Evolutionary conservation across 164 flowering plant species (phyloP).

Genomic region (Nymphaea colorata): DNA sequence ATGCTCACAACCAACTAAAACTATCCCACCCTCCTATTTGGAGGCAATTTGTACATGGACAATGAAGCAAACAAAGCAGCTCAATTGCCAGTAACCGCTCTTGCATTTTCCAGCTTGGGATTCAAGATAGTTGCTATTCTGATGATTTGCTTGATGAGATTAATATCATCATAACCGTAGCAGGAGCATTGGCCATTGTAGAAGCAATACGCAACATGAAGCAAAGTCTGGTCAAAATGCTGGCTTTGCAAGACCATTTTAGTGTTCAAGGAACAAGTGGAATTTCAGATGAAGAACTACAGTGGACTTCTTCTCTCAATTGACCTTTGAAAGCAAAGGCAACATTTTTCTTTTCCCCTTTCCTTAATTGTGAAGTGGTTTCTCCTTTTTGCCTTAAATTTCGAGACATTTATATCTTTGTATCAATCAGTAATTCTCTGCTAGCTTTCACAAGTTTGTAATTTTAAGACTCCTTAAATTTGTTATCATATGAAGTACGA

Average conservation of each 20-base stretch:
- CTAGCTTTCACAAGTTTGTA: no score
- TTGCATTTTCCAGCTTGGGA: slow-evolving; percentile 51
- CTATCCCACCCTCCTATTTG: slow-evolving; percentile 50
- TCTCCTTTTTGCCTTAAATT: no score
- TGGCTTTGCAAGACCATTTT: slow-evolving; percentile 81
- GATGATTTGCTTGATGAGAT: slow-evolving; percentile 82
- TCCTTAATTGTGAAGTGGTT: no score
- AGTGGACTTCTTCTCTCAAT: slow-evolving; percentile 17
- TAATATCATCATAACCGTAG: slow-evolving; percentile 78
- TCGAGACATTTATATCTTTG: no score
- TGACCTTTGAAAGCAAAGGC: no score
- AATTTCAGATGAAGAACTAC: slow-evolving; percentile 18
- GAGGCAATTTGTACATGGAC: slow-evolving; percentile 83
- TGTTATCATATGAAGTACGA: no score
- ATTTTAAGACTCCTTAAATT: no score
- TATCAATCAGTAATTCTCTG: no score
- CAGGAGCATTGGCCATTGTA: slow-evolving; percentile 74
- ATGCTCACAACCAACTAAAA: slow-evolving; percentile 75
- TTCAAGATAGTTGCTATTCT: slow-evolving; percentile 55
- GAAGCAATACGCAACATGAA: slow-evolving; percentile 77
- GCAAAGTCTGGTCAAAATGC: slow-evolving; percentile 44
- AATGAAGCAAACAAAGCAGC: slow-evolving; percentile 58
- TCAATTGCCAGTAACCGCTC: slow-evolving; percentile 53
- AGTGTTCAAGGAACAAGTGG: slow-evolving; percentile 4
- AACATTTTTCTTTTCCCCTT: no score